Evolutionary conservation across 768 basidiomycete genomes (phyloP).

Genomic region (Favolaschia claudopus): DNA sequence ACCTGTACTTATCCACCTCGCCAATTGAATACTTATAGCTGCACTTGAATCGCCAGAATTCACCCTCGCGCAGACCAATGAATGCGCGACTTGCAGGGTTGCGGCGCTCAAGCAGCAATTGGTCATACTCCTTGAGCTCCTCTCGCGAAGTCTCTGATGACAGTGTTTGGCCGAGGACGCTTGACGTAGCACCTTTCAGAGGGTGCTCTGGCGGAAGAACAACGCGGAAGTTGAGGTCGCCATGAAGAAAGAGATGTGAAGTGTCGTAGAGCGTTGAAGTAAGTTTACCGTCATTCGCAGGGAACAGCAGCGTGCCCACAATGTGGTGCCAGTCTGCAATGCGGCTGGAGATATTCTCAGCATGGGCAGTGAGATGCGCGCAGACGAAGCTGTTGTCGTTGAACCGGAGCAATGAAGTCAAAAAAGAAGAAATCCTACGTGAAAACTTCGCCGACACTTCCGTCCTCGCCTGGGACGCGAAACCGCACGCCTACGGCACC

Average conservation of each 20-base stretch:
- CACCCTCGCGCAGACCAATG: constrained; percentile 81
- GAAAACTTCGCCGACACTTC: constrained; percentile 73
- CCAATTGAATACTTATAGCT: constrained; percentile 90
- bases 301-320: constrained; percentile 81
- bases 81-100: constrained; percentile 64
- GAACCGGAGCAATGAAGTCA: constrained; percentile 3
- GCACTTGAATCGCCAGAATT: constrained; percentile 89
- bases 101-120: constrained; percentile 67
- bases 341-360: constrained; percentile 66
- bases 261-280: constrained; percentile 84
- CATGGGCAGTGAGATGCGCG: constrained; percentile 90
- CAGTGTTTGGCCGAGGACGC: constrained; percentile 47
- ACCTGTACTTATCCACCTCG: constrained; percentile 85
- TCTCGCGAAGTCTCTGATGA: constrained; percentile 62
- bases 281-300: constrained; percentile 44
- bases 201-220: constrained; percentile 65
- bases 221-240: constrained; percentile 93
- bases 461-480: constrained; percentile 65
- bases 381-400: constrained; percentile 76
- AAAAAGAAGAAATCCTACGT: constrained; percentile 66
- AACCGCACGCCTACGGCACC: constrained; percentile 92
- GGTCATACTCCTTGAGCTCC: constrained; percentile 74
- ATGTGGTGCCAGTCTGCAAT: constrained; percentile 85
- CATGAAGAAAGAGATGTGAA: constrained; percentile 91
- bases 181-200: constrained; percentile 38